Evolutionary conservation across 257 asterid species (phyloP), one percentile per base, ranked within the genome.

Genomic region (Rubia yunnanensis): DNA sequence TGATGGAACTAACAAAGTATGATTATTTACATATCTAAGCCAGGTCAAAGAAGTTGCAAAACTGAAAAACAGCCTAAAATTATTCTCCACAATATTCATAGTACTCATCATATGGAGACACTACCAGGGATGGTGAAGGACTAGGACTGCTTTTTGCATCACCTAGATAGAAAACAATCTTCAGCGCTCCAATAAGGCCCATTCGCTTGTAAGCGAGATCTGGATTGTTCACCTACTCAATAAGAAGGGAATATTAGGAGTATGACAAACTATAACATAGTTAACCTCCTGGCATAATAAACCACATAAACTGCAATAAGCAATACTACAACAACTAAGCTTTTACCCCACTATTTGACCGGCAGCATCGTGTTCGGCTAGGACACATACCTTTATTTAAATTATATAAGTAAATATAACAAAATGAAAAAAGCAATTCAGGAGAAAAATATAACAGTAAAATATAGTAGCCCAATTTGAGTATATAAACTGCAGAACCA

Each of bases 131-230:
- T 52, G 84, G 75, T 28, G 83, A 73, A 46, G 82, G 83, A 75
- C 73, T 76, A 52, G 81, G 75, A 46, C 50, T 63, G 66, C 69
- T 81, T 61, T 81, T 79, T 69, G 78, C 75, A 75, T 82, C 94
- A 63, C 91, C 95, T 63, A 89, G 85, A 75, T 74, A 77, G 67
- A 88, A 82, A 68, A 89, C 84, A 67, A 89, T 72, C 91, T 89
- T 89, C 69, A 89, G 75, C 46, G 83, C 75, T 71, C 96, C 96
- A 70, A 89, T 87, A 62, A 89, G 76, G 79, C 96, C 96, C 96
- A 89, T 89, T 83, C 79, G 82, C 87, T 87, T 89, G 81, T 87
- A 89, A 74, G 74, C 70, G 66, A 85, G 72, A 73, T 89, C 95
- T 59, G 94, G 81, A 88, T 84, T 82, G 77, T 76, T 85, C 54